phyloP scores from a whole-genome alignment of 2,329 filamentous ascomycete genomes.

The Colletotrichum orchidophilum region DNA sequence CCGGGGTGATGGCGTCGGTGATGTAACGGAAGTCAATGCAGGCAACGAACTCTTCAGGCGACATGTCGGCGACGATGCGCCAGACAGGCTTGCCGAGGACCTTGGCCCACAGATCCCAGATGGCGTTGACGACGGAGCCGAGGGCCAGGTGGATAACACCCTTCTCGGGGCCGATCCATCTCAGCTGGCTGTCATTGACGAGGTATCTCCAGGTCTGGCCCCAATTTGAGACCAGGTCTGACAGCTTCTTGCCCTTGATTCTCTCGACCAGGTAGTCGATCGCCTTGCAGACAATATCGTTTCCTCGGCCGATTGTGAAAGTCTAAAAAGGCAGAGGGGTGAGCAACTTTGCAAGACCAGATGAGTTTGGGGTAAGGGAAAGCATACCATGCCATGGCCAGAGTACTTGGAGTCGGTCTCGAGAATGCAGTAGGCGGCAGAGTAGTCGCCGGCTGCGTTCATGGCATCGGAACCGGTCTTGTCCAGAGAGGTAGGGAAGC shows the following conservation, averaged over 20 bases:
- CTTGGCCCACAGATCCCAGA: conserved; percentile 98
- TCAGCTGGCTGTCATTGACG: conserved; percentile 89
- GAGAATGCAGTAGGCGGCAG: conserved; percentile 92
- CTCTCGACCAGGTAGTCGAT: conserved; percentile 82
- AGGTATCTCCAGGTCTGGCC: conserved; percentile 90
- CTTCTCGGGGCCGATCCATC: conserved; percentile 95
- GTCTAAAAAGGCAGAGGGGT: conserved; percentile 52
- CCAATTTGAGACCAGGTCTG: conserved; percentile 82
- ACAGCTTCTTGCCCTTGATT: conserved; percentile 78
- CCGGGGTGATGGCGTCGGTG: conserved; percentile 88
- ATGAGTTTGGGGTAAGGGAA: neutral
- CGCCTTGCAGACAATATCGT: conserved; percentile 89
- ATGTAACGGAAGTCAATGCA: conserved; percentile 97
- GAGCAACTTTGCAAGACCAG: neutral
- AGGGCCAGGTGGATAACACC: conserved; percentile 93
- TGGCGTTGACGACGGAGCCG: conserved; percentile 87
- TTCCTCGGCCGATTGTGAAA: conserved; percentile 88
- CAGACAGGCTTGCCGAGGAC: conserved; percentile 86
- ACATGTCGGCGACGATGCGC: conserved; percentile 91
- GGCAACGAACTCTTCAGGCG: conserved; percentile 82
- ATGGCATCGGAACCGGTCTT: conserved; percentile 98
- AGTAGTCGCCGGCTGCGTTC: conserved; percentile 95
- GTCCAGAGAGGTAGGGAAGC: conserved; percentile 91
- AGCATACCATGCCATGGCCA: conserved; percentile 80
- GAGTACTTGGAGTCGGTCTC: conserved; percentile 77